Percentiles rank a stretch among this genome's conserved stretches.
These are phyloP conservation scores for Pleurostoma richardsiae DNA, from an alignment of 2,329 filamentous ascomycete genomes.

Conservation along the genomic window DNA sequence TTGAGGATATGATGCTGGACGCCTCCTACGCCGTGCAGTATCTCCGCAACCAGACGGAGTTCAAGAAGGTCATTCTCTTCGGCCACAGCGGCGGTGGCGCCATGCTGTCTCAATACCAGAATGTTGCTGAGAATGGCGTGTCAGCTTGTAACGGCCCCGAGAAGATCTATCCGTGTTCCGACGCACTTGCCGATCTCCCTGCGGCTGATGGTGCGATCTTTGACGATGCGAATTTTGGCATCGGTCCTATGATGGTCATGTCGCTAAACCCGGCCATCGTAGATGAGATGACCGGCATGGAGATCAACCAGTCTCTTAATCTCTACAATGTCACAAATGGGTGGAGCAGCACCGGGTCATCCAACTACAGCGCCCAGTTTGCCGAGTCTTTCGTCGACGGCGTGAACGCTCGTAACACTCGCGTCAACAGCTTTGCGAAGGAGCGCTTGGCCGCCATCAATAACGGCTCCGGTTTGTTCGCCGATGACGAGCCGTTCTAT, in stretches of 20 bases:
- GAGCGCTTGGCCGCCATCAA: constrained; percentile 6
- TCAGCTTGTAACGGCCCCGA: constrained; percentile 10
- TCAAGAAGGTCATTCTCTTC: constrained; percentile 1
- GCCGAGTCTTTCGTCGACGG: constrained; percentile 5
- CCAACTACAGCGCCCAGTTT: constrained; percentile 10
- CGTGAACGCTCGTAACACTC: constrained; percentile 9
- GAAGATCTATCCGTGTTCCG: constrained; percentile 12
- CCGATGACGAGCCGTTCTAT: constrained; percentile 12
- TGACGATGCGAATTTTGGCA: constrained; percentile 10
- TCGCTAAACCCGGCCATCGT: constrained; percentile 9
- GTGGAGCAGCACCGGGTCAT: constrained; percentile 4
- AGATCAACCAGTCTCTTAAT: constrained; percentile 6
- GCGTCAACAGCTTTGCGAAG: constrained; percentile 6
- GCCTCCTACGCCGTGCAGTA: constrained; percentile 7
- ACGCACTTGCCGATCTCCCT: constrained; percentile 5
- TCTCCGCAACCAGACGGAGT: constrained; percentile 7
- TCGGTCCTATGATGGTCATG: constrained; percentile 12
- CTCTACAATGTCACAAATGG: constrained; percentile 10
- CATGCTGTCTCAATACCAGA: constrained; percentile 13
- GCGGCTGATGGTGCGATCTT: constrained; percentile 10
- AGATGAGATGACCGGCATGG: constrained; percentile 5
- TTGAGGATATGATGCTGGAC: constrained; percentile 10
- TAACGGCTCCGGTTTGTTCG: constrained; percentile 6
- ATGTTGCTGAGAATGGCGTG: constrained; percentile 13
- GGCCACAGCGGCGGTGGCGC: constrained; percentile 9